phyloP scores from a whole-genome alignment of 2,329 filamentous ascomycete species.

The Decorospora gaudefroyi region DNA sequence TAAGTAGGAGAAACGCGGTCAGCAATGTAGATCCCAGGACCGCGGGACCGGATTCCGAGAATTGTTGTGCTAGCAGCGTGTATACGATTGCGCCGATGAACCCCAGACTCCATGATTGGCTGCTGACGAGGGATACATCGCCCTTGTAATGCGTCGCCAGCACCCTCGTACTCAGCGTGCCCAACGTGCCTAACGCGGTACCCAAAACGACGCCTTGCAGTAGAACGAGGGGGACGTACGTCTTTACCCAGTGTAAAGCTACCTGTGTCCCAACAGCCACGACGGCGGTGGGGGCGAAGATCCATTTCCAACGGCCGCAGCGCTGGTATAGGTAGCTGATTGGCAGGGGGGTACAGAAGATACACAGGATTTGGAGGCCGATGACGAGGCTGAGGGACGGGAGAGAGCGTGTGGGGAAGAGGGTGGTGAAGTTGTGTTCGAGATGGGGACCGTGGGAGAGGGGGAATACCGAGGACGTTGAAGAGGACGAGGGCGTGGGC shows the following conservation, averaged over 20 bases:
- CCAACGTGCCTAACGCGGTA: conserved; percentile 20
- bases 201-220: conserved; percentile 26
- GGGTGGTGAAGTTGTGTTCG: conserved; percentile 29
- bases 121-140: conserved; percentile 41
- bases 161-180: conserved; percentile 14
- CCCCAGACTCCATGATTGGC: conserved; percentile 31
- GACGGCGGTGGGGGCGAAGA: neutral
- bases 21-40: conserved; percentile 14
- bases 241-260: neutral
- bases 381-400: conserved; percentile 13
- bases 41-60: neutral
- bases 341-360: conserved; percentile 13
- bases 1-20: conserved; percentile 13
- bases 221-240: neutral
- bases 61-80: conserved; percentile 6
- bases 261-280: neutral
- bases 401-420: conserved; percentile 7
- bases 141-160: conserved; percentile 30
- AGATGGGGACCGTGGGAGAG: conserved; percentile 32
- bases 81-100: conserved; percentile 26
- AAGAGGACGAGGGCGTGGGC: conserved; percentile 32
- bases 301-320: conserved; percentile 2
- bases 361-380: conserved; percentile 19
- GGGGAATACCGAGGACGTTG: conserved; percentile 31
- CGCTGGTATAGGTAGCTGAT: conserved; percentile 12